Base-by-base conservation (phyloP, 371 early-diverging fungal species). In the Circinella umbellata region DNA sequence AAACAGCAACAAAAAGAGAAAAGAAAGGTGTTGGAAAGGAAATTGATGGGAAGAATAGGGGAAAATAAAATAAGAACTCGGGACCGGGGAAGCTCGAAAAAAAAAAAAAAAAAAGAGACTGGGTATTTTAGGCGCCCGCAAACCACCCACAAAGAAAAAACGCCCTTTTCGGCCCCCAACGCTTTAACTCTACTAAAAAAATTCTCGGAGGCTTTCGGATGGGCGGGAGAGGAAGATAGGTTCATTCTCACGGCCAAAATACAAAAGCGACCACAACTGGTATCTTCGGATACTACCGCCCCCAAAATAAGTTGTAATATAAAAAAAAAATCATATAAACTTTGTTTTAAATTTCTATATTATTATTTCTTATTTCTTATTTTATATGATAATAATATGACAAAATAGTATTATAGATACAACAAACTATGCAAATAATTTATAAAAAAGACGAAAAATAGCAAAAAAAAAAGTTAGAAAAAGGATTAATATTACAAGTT, bases 1-100 rank as follows among this genome's bases (percentile, higher is more conserved):
- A 47, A 15, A 47, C 11, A 47, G 47, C 27, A 27, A 27, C 27
- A 27, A 27, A 27, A 27, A 27, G 27, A 27, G 27, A 27, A 27
- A 27, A 47, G 47, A 47, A 15, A 47, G 47, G n/a, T 14, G 51
- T 14, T 13, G 51, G 61, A 66, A 66, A 59, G 67, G 70, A 64
- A 75, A 71, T 69, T 27, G 63, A 64, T 67, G 64, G 64, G 69
- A 71, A 66, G 65, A 66, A 62, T 46, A 67, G 62, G 64, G 70
- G 68, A 75, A 75, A 71, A 70, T 51, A 63, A 42, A 69, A 67
- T 51, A 67, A 71, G 64, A 63, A 71, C 51, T 64, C 65, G 65
- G 65, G 49, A 47, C 53, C 37, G 20, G 36, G 53, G 65, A 48
- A 49, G 48, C 64, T 47, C 27, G 27, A 0, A 27, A 27, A 27